A percentile compares a stretch with the other conserved stretches of the same genome.
Evolutionary conservation across 768 basidiomycete species (phyloP).

Genomic region (Rhodotorula sphaerocarpa): DNA sequence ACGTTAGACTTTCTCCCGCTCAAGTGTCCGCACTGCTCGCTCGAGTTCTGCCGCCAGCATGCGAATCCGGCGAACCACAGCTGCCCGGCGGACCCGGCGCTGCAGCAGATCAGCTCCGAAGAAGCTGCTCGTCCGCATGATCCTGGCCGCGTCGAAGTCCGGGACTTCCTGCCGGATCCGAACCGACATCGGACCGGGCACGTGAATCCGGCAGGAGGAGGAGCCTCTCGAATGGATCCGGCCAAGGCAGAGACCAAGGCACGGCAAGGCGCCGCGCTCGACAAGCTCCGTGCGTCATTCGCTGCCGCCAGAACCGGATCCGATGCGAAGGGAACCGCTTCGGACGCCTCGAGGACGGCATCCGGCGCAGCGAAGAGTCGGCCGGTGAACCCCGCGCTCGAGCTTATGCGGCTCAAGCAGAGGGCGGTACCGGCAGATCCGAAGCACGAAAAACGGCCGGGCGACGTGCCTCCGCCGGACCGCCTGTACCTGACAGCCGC

Average conservation of each 20-base stretch:
- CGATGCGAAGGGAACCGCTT: conserved; percentile 37
- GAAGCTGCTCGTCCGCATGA: not conserved
- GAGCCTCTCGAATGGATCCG: too few species aligned
- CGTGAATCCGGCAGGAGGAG: conserved; percentile 21
- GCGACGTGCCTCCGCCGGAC: conserved; percentile 51
- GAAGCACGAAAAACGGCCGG: conserved; percentile 48
- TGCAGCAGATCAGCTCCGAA: not conserved
- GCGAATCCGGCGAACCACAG: conserved; percentile 55
- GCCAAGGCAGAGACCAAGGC: conserved; percentile 39
- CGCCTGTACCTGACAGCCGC: conserved; percentile 55
- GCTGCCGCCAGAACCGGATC: not conserved
- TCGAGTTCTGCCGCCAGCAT: conserved; percentile 59
- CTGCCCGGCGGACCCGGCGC: conserved; percentile 46
- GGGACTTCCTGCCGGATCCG: conserved; percentile 38
- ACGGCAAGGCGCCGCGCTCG: conserved; percentile 51
- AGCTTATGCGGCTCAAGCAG: conserved; percentile 68
- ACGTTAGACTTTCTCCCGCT: conserved; percentile 70
- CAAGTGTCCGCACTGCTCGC: conserved; percentile 53
- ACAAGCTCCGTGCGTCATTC: not conserved
- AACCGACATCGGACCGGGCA: conserved; percentile 4
- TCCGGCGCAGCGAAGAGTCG: conserved; percentile 37
- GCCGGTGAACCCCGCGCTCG: conserved; percentile 54
- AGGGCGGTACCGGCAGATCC: conserved; percentile 58
- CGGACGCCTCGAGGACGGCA: conserved; percentile 40
- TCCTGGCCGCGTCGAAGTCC: not conserved